Conservation (phyloP, 2,329 filamentous ascomycete species). For the Podosphaera fusca region DNA sequence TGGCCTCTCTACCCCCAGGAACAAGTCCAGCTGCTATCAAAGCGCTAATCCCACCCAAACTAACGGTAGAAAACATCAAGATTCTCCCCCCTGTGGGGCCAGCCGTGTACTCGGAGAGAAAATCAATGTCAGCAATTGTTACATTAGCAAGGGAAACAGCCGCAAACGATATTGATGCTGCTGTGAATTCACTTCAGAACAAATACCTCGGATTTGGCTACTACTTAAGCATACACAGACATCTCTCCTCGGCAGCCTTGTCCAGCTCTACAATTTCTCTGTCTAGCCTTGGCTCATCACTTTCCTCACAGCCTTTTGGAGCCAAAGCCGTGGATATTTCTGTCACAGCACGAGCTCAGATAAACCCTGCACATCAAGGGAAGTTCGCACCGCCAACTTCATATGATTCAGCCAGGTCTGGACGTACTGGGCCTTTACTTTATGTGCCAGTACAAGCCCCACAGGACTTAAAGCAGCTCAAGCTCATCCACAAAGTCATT, state of each 20-base stretch:
- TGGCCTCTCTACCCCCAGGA: constrained; percentile 36
- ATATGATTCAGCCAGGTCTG: constrained; percentile 25
- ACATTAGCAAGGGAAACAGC: constrained; percentile 61
- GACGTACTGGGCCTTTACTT: constrained; percentile 24
- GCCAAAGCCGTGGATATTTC: constrained; percentile 34
- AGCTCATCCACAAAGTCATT: constrained; percentile 69
- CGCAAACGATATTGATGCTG: constrained; percentile 59
- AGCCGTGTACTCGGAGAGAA: constrained; percentile 34
- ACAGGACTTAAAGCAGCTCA: constrained; percentile 52
- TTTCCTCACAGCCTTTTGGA: constrained; percentile 48
- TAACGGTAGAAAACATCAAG: constrained; percentile 51
- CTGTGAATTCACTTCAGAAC: constrained; percentile 58
- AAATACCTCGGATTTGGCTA: constrained; percentile 69
- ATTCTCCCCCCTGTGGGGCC: constrained; percentile 34
- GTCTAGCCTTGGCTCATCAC: constrained; percentile 17
- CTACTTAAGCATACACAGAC: constrained; percentile 56
- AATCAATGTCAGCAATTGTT: constrained; percentile 55
- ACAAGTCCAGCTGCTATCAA: constrained; percentile 36
- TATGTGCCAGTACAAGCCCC: constrained; percentile 57
- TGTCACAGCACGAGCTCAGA: constrained; percentile 23
- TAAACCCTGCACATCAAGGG: constrained; percentile 27
- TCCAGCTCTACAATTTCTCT: constrained; percentile 21
- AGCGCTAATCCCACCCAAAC: constrained; percentile 30
- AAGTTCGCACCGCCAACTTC: constrained; percentile 59
- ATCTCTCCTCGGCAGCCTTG: constrained; percentile 57